Percentiles rank a stretch among this genome's conserved stretches.
Evolutionary conservation across 2,329 filamentous ascomycete species (phyloP).

Genomic region (Trichoderma asperellum): DNA sequence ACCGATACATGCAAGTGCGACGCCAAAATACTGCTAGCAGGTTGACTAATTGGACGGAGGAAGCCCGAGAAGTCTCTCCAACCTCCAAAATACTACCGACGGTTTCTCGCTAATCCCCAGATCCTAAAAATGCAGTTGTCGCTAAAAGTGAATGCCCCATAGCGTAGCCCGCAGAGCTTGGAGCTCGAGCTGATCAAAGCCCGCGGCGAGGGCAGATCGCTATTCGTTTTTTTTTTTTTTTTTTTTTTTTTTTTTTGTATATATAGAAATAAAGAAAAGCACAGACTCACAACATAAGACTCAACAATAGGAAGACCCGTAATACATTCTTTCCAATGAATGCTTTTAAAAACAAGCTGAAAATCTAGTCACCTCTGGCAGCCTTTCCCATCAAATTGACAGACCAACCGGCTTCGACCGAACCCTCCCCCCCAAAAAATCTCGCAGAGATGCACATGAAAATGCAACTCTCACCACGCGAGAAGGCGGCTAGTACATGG

Average conservation of each 20-base stretch:
- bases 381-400: not conserved
- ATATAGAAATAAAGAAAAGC: not conserved
- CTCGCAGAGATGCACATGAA: not conserved
- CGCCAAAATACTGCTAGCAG: not conserved
- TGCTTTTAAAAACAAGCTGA: too few relatives aligned
- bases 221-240: not conserved
- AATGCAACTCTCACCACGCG: not conserved
- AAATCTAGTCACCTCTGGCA: not conserved
- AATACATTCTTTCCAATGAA: too few relatives aligned
- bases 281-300: not conserved
- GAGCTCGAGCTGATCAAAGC: not conserved
- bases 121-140: not conserved
- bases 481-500: not conserved
- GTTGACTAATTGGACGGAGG: not conserved
- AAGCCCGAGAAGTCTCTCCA: not conserved
- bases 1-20: not conserved
- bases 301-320: not conserved
- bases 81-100: too few relatives aligned
- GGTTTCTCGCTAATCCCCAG: not conserved
- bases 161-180: not conserved
- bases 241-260: too few relatives aligned
- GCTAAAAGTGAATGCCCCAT: not conserved
- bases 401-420: not conserved
- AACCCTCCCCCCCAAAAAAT: not conserved
- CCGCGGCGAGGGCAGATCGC: not conserved